Evolutionary conservation across 139 green algal species (phyloP).

Genomic region (Chlamydomonas eustigma): DNA sequence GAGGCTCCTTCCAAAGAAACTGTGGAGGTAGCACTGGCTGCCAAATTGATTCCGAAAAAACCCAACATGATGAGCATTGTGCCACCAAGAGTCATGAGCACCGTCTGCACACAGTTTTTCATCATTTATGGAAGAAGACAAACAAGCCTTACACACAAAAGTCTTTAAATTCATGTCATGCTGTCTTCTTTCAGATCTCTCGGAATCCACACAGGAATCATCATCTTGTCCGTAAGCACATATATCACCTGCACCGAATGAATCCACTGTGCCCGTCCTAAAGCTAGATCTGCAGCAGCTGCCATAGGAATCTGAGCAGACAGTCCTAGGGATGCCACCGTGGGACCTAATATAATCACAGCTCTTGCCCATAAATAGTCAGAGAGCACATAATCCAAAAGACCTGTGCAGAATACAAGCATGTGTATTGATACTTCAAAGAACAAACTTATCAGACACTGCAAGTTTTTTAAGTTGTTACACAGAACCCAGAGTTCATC

Average conservation of each 20-base stretch:
- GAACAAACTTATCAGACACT: too few species aligned
- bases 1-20: neutral
- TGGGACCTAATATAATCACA: constrained; percentile 88
- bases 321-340: constrained; percentile 81
- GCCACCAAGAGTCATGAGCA: constrained; percentile 53
- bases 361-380: constrained; percentile 95
- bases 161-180: too few species aligned
- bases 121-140: too few species aligned
- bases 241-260: neutral
- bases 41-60: constrained; percentile 49
- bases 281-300: constrained; percentile 42
- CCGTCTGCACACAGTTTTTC: neutral
- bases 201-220: too few species aligned
- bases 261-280: constrained; percentile 47
- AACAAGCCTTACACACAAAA: too few species aligned
- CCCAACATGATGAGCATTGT: constrained; percentile 58
- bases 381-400: constrained; percentile 92
- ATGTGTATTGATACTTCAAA: too few species aligned
- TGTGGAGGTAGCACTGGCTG: neutral
- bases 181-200: too few species aligned
- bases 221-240: too few species aligned
- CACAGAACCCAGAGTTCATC: too few species aligned
- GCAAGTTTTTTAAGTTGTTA: too few species aligned
- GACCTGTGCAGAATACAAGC: too few species aligned
- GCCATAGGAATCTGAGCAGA: constrained; percentile 79